These are phyloP conservation scores for Acorus gramineus DNA, from an alignment of 106 monocot genomes.

Conservation along the genomic window DNA sequence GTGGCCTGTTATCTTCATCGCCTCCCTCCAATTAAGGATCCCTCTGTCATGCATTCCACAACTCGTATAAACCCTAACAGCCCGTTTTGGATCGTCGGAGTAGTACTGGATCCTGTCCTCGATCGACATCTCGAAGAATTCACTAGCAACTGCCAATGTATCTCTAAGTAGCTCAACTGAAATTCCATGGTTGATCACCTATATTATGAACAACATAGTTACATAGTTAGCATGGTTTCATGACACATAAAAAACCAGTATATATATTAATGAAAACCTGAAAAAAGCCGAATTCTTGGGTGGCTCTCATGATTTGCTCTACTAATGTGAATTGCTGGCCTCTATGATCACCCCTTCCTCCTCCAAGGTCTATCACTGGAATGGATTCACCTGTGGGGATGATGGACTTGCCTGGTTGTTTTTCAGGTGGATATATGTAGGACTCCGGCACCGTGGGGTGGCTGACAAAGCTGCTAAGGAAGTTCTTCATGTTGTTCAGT, in stretches of 20 bases:
- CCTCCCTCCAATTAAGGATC: slow-evolving; percentile 8
- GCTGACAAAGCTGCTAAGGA: slow-evolving; percentile 5
- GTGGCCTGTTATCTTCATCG: slow-evolving; percentile 1
- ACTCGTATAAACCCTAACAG: slow-evolving; percentile 3
- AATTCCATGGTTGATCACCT: slow-evolving; percentile 22
- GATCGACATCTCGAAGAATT: slow-evolving; percentile 12
- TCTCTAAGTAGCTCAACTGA: background rate
- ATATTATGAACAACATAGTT: too few relatives aligned
- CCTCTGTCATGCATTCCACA: background rate
- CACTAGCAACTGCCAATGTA: background rate
- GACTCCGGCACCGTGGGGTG: slow-evolving; percentile 2
- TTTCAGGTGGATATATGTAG: slow-evolving; percentile 6
- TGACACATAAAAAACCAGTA: background rate
- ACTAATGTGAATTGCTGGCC: background rate
- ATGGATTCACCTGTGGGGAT: background rate
- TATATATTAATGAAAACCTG: slow-evolving; percentile 2
- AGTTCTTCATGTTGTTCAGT: slow-evolving; percentile 5
- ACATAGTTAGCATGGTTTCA: too few relatives aligned
- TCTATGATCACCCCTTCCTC: background rate
- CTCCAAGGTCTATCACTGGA: slow-evolving; percentile 12
- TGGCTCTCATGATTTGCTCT: slow-evolving; percentile 12
- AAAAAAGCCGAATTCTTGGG: slow-evolving; percentile 21
- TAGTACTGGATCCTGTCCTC: slow-evolving; percentile 4
- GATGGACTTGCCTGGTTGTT: slow-evolving; percentile 1
- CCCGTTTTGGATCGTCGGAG: slow-evolving; percentile 7